Conservation (phyloP, 805 yeast genomes). For the Cyberlindnera euphorbiae region DNA sequence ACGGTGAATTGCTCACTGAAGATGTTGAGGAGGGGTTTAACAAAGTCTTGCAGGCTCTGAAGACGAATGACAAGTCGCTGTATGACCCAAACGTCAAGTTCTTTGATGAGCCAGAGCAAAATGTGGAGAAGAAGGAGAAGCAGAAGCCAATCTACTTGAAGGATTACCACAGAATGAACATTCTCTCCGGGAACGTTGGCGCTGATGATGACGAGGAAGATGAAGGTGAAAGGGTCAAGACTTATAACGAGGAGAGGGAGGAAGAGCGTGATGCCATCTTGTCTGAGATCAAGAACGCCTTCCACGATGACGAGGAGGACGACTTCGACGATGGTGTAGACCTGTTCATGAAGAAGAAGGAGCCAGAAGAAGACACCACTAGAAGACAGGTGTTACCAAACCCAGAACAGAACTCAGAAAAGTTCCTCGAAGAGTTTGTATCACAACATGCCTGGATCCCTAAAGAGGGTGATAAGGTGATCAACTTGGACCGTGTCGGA, state of each 20-base stretch:
- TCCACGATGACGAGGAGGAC: constrained; percentile 39
- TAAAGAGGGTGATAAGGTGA: constrained; percentile 52
- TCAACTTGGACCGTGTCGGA: constrained; percentile 41
- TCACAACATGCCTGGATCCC: constrained; percentile 89
- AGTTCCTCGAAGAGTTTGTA: constrained; percentile 69
- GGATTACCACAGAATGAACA: constrained; percentile 84
- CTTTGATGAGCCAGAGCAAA: constrained; percentile 56
- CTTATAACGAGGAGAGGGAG: constrained; percentile 69
- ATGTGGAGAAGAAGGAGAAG: constrained; percentile 29
- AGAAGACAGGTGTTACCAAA: constrained; percentile 50
- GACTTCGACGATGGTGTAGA: constrained; percentile 38
- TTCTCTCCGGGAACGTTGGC: constrained; percentile 63
- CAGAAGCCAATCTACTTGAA: constrained; percentile 81
- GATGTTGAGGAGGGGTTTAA: constrained; percentile 79
- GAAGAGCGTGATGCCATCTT: constrained; percentile 74
- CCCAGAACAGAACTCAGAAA: constrained; percentile 56
- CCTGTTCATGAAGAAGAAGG: constrained; percentile 50
- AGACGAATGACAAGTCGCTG: constrained; percentile 58
- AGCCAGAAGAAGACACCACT: constrained; percentile 21
- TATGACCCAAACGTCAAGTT: constrained; percentile 68
- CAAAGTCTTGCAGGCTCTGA: constrained; percentile 66
- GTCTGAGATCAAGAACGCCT: constrained; percentile 69
- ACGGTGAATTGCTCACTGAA: constrained; percentile 80
- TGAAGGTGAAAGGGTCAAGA: constrained; percentile 45
- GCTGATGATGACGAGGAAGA: constrained; percentile 42